These are phyloP conservation scores for Alternaria gansuensis DNA, from an alignment of 2,329 filamentous ascomycete species.

Conservation along the genomic window DNA sequence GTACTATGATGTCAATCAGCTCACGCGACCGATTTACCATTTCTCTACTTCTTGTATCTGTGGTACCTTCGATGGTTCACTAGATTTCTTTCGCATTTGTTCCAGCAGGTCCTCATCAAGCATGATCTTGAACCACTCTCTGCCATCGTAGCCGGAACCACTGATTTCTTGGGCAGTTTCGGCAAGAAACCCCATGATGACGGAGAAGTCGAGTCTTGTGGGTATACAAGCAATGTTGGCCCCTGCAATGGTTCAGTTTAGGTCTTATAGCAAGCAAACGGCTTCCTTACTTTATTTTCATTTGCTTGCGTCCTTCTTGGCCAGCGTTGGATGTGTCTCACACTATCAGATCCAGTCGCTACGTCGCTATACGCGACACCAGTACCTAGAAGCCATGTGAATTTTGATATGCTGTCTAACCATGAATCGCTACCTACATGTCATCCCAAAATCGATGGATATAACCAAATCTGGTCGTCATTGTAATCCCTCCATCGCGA, in stretches of 20 bases:
- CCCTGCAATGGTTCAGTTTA: constrained; percentile 41
- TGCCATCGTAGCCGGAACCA: constrained; percentile 56
- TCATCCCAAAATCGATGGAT: constrained; percentile 8
- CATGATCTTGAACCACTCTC: constrained; percentile 66
- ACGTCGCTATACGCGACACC: constrained; percentile 51
- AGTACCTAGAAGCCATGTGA: constrained; percentile 30
- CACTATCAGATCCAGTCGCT: constrained; percentile 40
- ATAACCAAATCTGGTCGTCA: neutral
- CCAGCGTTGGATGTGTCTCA: constrained; percentile 59
- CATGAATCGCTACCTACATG: neutral
- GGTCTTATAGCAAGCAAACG: neutral
- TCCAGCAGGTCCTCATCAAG: constrained; percentile 57
- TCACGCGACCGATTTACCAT: constrained; percentile 49
- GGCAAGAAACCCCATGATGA: constrained; percentile 65
- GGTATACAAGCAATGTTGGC: constrained; percentile 62
- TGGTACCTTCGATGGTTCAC: constrained; percentile 25
- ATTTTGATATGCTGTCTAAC: fast-evolving
- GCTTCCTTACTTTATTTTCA: constrained; percentile 57
- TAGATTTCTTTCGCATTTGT: constrained; percentile 18
- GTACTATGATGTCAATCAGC: constrained; percentile 57
- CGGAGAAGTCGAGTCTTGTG: constrained; percentile 47
- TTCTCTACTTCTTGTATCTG: constrained; percentile 59
- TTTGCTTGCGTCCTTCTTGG: constrained; percentile 62
- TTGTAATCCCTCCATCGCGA: neutral
- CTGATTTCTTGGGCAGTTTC: constrained; percentile 46